Evolutionary conservation across 2,329 filamentous ascomycete genomes (phyloP).

Genomic region (Nothophaeocryptopus gaeumannii): DNA sequence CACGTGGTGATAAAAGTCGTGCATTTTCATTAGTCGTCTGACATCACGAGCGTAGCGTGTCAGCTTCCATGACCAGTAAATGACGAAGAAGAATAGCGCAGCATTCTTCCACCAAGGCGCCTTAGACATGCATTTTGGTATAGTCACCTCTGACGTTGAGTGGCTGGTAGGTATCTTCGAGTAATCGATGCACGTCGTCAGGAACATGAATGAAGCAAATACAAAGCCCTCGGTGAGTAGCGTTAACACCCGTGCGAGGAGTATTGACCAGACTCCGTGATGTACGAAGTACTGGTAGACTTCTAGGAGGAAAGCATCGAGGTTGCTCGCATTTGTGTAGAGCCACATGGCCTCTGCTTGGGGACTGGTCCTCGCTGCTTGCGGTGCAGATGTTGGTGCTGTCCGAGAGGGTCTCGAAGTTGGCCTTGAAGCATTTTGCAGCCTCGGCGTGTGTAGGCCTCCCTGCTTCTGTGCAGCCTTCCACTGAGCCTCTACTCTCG

Average conservation of each 20-base stretch:
- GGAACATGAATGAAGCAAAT: conserved; percentile 75
- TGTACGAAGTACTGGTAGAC: conserved; percentile 85
- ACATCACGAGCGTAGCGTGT: conserved; percentile 73
- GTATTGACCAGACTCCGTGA: conserved; percentile 80
- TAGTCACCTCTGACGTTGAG: conserved; percentile 57
- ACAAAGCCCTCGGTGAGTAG: conserved; percentile 81
- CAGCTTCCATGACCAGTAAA: conserved; percentile 80
- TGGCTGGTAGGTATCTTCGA: conserved; percentile 66
- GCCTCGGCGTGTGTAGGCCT: conserved; percentile 37
- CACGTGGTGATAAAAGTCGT: conserved; percentile 80
- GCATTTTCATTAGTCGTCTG: conserved; percentile 70
- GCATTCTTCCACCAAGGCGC: conserved; percentile 77
- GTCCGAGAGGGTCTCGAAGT: conserved; percentile 12
- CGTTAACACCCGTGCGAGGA: conserved; percentile 68
- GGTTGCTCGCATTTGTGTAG: conserved; percentile 86
- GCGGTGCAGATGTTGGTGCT: conserved; percentile 13
- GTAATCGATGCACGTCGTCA: conserved; percentile 85
- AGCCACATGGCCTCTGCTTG: conserved; percentile 83
- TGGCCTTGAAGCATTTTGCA: conserved; percentile 14
- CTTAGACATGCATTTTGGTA: conserved; percentile 69
- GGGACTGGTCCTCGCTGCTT: conserved; percentile 47
- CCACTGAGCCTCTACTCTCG: conserved; percentile 48
- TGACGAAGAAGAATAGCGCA: conserved; percentile 76
- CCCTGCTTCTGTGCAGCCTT: conserved; percentile 47
- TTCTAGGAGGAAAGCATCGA: conserved; percentile 81